Evolutionary conservation across 805 yeast species (phyloP).

Genomic region (Saturnispora halmiae): DNA sequence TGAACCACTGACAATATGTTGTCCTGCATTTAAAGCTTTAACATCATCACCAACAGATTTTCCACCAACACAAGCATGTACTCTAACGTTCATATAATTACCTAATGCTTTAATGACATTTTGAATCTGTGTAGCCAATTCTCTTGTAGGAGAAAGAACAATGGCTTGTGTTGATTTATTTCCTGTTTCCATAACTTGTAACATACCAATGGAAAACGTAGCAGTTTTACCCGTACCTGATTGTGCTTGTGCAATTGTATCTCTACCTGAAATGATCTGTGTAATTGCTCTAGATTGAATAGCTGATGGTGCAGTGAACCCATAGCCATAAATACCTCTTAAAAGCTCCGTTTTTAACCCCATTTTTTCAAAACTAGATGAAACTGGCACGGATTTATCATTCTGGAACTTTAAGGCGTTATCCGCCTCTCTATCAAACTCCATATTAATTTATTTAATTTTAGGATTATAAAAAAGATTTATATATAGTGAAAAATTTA

Average conservation of each 20-base stretch:
- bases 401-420: constrained; percentile 52
- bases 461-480: neutral
- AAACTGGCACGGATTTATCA: constrained; percentile 35
- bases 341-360: constrained; percentile 64
- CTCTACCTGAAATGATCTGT: constrained; percentile 91
- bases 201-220: constrained; percentile 88
- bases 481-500: neutral
- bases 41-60: constrained; percentile 75
- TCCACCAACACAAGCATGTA: constrained; percentile 94
- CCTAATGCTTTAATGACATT: constrained; percentile 82
- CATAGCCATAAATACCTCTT: constrained; percentile 77
- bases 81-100: constrained; percentile 73
- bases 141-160: constrained; percentile 92
- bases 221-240: constrained; percentile 99
- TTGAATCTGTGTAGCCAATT: constrained; percentile 87
- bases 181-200: constrained; percentile 73
- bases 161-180: constrained; percentile 77
- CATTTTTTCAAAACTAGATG: constrained; percentile 64
- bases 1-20: constrained; percentile 91
- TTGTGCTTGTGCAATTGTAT: constrained; percentile 97
- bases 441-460: constrained; percentile 29
- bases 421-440: constrained; percentile 53
- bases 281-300: constrained; percentile 95
- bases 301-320: constrained; percentile 94
- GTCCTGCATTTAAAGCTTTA: constrained; percentile 63